Evolutionary conservation across 1,284 basidiomycete genomes (phyloP), one percentile per base, ranked within the genome.

Genomic region (Pseudomicrostroma phylloplanum): DNA sequence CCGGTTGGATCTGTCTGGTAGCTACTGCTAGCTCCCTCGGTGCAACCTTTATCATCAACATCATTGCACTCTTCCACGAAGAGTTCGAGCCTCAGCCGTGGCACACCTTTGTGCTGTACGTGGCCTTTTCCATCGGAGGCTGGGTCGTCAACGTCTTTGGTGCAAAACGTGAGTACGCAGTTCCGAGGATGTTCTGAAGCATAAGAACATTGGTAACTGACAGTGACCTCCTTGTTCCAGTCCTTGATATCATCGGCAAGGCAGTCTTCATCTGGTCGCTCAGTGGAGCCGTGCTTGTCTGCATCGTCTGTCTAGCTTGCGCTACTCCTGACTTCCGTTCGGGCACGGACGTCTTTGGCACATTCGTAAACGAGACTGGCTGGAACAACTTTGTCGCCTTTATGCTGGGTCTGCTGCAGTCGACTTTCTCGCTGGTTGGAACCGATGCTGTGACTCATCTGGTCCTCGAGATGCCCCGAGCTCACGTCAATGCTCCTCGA

Each of bases 391-490:
- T 81, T 13, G 77, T 81, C 8, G 80, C 81, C 1, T 83, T 80
- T 79, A 78, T 82, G 42, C 72, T 82, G 7, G 82, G 81, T 26
- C 67, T 82, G 12, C 72, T 83, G 1, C 82, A 83, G 69, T 71
- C 74, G 0, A 68, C 73, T 0, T 82, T 83, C 63, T 79, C 80
- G 17, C 69, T 62, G 13, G 57, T 65, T 7, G 72, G 71, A 0
- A 56, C 60, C 17, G 74, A 76, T 43, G 73, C 67, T 6, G 73
- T 70, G 0, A 64, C 72, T 6, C 81, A 82, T 66, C 69, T 82
- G 83, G 84, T 86, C 1, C 87, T 87, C 73, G 86, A 88, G 74
- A 85, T 88, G 7, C 84, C 84, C 39, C 79, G 83, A 36, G 86
- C 87, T 0, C 78, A 82, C 11, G 68, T 82, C 26, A 82, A 86